Conservation (phyloP, 768 basidiomycete genomes). For the Boletus sp. region DNA sequence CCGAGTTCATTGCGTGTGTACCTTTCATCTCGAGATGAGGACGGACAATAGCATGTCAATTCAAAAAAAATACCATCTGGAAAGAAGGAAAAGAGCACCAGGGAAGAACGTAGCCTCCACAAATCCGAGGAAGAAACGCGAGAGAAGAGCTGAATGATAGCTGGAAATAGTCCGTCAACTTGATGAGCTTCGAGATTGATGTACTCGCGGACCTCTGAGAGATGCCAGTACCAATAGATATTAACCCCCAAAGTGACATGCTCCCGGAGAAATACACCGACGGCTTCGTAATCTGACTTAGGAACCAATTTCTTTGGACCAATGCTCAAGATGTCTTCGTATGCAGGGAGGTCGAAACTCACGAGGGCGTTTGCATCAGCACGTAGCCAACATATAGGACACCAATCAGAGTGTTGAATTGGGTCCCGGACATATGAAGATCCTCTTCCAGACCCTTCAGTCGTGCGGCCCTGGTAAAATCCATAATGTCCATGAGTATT, state of each 20-base stretch:
- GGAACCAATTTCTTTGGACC: conserved; percentile 57
- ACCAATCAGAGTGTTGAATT: conserved; percentile 68
- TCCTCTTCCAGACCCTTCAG: conserved; percentile 68
- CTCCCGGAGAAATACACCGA: conserved; percentile 62
- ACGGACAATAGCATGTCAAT: not conserved
- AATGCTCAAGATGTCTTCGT: not conserved
- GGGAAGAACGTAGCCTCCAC: conserved; percentile 70
- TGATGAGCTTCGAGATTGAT: not conserved
- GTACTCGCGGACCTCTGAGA: conserved; percentile 27
- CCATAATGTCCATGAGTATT: not conserved
- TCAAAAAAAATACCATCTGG: conserved; percentile 47
- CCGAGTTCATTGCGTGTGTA: conserved; percentile 72
- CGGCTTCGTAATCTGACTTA: conserved; percentile 62
- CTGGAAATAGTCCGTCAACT: conserved; percentile 27
- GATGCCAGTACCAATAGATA: conserved; percentile 53
- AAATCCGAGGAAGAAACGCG: conserved; percentile 77
- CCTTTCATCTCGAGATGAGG: not conserved
- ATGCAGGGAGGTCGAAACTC: conserved; percentile 21
- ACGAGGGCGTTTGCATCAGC: conserved; percentile 75
- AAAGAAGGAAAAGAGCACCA: conserved; percentile 63
- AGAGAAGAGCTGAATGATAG: conserved; percentile 59
- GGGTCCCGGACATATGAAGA: conserved; percentile 52
- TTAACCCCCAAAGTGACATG: conserved; percentile 70
- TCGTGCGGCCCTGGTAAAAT: conserved; percentile 56
- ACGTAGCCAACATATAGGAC: conserved; percentile 70